Base-by-base conservation (phyloP, 495 filamentous ascomycete species). In the Darksidea phi region DNA sequence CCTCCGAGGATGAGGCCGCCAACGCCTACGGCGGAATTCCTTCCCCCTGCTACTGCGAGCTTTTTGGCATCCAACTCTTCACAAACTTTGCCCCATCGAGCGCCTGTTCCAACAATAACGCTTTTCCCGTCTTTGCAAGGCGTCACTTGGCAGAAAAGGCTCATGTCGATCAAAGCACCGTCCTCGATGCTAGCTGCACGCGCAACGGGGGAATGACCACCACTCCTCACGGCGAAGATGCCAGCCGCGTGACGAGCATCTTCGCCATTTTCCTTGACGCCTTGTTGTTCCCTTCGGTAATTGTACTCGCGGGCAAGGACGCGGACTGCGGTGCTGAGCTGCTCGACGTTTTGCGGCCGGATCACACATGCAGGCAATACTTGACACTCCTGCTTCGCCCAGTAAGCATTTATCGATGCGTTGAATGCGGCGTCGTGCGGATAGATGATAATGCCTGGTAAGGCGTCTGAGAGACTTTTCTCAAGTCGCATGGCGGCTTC, bases 11-110 rank as follows among this genome's bases (percentile, higher is more conserved):
- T 69, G 49, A 76, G 71, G 38, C 75, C 74, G 15, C 70, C 74
- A 6, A 76, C 74, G 1, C 75, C 74, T 48, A 77, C 74, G 42
- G 58, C 62, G 25, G 68, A 67, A 42, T 28, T 37, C n/a, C 48
- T 11, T 17, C 48, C 74, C 23, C 74, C 74, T 17, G 73, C 68
- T 49, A 72, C 67, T 26, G 71, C 69, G 7, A 75, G 69, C 23
- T 72, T 69, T 42, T 69, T 57, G 5, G 68, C 56, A 21, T 77
- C 77, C 5, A 80, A 65, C 0, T 67, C 67, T 5, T 61, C 56
- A 49, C 71, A 77, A 0, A 80, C 75, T 42, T 78, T 64, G 42
- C 72, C 70, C 77, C 77, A 78, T 38, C 57, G 73, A 15, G 72
- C 64, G 7, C 77, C 77, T 21, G 75, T 67, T 11, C 76, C 75